These are phyloP conservation scores for Raphanus raphanistrum DNA, from an alignment of 345 rosid species.

Conservation along the genomic window DNA sequence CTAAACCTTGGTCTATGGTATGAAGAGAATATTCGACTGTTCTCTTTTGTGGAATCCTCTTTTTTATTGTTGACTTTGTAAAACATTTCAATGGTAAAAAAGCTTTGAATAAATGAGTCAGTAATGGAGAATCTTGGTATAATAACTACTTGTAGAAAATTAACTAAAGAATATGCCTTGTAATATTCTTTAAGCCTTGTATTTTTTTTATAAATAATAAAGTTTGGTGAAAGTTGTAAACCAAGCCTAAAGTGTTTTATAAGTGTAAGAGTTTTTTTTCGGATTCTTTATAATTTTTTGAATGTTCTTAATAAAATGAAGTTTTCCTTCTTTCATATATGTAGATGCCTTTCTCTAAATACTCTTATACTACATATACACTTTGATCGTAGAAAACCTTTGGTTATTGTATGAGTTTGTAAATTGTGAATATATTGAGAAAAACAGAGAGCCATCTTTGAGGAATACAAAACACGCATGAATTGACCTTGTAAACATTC, in stretches of 20 bases:
- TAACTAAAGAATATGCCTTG: neutral
- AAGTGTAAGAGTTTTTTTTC: neutral
- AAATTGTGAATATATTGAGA: neutral
- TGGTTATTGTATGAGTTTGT: neutral
- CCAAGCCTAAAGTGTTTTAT: neutral
- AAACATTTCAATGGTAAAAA: neutral
- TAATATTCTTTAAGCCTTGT: neutral
- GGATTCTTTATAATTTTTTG: neutral
- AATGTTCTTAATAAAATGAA: neutral
- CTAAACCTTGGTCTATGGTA: constrained; percentile 19
- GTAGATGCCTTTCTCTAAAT: neutral
- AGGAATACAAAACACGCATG: constrained; percentile 23
- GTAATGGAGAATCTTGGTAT: neutral
- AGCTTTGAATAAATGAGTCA: neutral
- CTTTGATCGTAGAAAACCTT: neutral
- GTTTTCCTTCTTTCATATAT: neutral
- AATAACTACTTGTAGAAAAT: neutral
- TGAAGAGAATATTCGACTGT: constrained; percentile 15
- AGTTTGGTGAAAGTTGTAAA: neutral
- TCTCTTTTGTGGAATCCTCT: neutral
- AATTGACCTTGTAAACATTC: constrained; percentile 26
- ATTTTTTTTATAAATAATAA: neutral
- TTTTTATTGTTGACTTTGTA: neutral
- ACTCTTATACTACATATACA: neutral
- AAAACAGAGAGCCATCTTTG: constrained; percentile 18